Conservation (phyloP, 139 green algal genomes). For the Chlamydomonas incerta region DNA sequence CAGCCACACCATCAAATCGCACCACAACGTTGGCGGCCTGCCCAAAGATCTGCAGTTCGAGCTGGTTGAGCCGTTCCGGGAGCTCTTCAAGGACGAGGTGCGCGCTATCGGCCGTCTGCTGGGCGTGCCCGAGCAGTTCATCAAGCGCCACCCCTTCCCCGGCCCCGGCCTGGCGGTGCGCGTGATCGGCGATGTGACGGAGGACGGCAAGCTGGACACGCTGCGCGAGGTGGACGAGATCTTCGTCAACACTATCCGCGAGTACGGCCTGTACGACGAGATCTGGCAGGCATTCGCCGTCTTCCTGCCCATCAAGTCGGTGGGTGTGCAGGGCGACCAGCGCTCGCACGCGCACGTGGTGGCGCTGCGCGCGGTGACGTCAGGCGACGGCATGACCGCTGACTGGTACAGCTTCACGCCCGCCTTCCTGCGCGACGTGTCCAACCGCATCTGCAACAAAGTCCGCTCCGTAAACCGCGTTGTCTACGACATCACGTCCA, state of each 20-base stretch:
- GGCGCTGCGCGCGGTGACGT: slow-evolving; percentile 89
- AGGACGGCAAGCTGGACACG: slow-evolving; percentile 75
- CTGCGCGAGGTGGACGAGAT: slow-evolving; percentile 93
- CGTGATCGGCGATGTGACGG: slow-evolving; percentile 96
- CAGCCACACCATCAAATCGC: slow-evolving; percentile 99
- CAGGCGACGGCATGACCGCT: slow-evolving; percentile 98
- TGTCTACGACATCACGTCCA: slow-evolving; percentile 98
- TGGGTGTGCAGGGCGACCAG: slow-evolving; percentile 95
- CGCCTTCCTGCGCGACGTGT: slow-evolving; percentile 92
- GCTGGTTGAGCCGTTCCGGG: slow-evolving; percentile 97
- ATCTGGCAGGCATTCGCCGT: slow-evolving; percentile 99
- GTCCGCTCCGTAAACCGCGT: slow-evolving; percentile 95
- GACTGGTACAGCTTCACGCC: slow-evolving; percentile 98
- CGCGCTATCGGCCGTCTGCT: slow-evolving; percentile 78
- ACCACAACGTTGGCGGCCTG: slow-evolving; percentile 99
- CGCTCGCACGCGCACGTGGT: slow-evolving; percentile 96
- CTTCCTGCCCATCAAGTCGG: slow-evolving; percentile 92
- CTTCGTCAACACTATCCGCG: slow-evolving; percentile 94
- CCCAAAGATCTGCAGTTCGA: slow-evolving; percentile 97
- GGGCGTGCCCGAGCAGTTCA: slow-evolving; percentile 84
- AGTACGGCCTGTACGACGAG: slow-evolving; percentile 97
- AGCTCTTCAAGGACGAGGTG: slow-evolving; percentile 98
- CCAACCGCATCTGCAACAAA: slow-evolving; percentile 95
- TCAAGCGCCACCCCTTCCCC: slow-evolving; percentile 97
- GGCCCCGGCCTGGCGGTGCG: slow-evolving; percentile 95